phyloP scores from a whole-genome alignment of 306 rosid species.

The Fragaria vesca region DNA sequence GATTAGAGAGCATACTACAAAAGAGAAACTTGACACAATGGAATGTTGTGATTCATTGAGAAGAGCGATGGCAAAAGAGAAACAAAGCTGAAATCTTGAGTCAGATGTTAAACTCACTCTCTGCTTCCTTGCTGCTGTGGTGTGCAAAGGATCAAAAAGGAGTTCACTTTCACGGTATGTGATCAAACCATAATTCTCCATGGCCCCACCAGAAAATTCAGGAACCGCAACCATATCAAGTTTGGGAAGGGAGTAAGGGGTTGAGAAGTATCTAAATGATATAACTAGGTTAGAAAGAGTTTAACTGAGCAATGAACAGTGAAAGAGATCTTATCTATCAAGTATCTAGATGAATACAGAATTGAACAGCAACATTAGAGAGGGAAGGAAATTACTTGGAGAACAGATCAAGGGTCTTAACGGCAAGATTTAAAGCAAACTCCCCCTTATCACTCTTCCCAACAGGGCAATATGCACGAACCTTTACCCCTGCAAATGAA shows the following conservation, averaged over 20 bases:
- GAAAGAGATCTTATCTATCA: not conserved
- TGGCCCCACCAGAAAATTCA: slow-evolving; percentile 60
- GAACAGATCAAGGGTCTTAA: slow-evolving; percentile 46
- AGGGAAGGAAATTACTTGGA: slow-evolving; percentile 29
- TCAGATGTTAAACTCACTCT: slow-evolving; percentile 28
- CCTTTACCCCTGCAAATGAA: slow-evolving; percentile 44
- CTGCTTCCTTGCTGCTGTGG: slow-evolving; percentile 47
- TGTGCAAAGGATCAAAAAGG: slow-evolving; percentile 45
- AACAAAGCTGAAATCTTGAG: slow-evolving; percentile 2
- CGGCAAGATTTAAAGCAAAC: slow-evolving; percentile 51
- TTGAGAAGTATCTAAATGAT: slow-evolving; percentile 51
- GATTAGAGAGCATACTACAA: not conserved
- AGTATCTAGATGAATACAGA: not conserved
- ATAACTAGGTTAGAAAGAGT: slow-evolving; percentile 9
- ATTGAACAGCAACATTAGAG: not conserved
- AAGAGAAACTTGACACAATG: not conserved
- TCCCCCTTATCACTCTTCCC: slow-evolving; percentile 53
- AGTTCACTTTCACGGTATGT: slow-evolving; percentile 49
- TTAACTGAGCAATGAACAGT: not conserved
- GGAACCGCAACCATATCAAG: slow-evolving; percentile 63
- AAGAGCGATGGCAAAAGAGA: not conserved
- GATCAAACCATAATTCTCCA: slow-evolving; percentile 73
- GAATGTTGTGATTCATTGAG: not conserved
- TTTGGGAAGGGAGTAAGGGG: slow-evolving; percentile 50
- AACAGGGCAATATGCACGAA: slow-evolving; percentile 49